Evolutionary conservation across 169 alveolate genomes (phyloP), one percentile per base, ranked within the genome.

Genomic region (Plasmodium gaboni): DNA sequence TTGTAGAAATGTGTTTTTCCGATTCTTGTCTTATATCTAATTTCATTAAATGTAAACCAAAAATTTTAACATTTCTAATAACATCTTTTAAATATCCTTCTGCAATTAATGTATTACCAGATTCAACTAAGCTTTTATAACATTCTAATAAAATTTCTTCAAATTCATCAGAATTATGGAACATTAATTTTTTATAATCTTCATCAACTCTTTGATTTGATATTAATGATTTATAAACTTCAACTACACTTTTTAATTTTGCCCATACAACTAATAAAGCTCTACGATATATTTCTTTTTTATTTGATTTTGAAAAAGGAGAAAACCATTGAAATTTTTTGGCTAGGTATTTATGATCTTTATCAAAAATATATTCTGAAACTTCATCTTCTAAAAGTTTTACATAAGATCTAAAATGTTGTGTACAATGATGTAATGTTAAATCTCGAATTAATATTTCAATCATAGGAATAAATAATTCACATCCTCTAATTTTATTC

Each of bases 11-110:
- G 83, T 95, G 97, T 28, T 94, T 94, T 60, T 88, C 90, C 5
- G 95, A 89, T 38, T 95, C 97, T 88, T 95, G 97, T 13, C 97
- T 80, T 69, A 94, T 90, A 57, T 95, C 97, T 80, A 95, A 70
- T 48, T 91, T 93, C 93, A 94, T 80, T 55, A 94, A 73, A 51
- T 92, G 92, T 0, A 94, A 87, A 1, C 97, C 97, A 92, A 94
- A 94, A 6, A 95, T 93, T n/a, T 91, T 83, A 19, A 93, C 64
- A 73, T 92, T 92, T 53, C 97, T 57, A 15, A 94, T 89, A 2
- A 94, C 90, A 55, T 88, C 96, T 63, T 89, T 86, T 55, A 93
- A 72, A 15, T 88, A 60, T 19, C 94, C 94, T 42, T 92, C 94
- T 17, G 94, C 93, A 22, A 93, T 71, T 50, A 92, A 59, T 46